A percentile compares a stretch with the other conserved stretches of the same genome.
Conservation (phyloP, 2,329 filamentous ascomycete genomes). For the Monosporascus sp. region DNA sequence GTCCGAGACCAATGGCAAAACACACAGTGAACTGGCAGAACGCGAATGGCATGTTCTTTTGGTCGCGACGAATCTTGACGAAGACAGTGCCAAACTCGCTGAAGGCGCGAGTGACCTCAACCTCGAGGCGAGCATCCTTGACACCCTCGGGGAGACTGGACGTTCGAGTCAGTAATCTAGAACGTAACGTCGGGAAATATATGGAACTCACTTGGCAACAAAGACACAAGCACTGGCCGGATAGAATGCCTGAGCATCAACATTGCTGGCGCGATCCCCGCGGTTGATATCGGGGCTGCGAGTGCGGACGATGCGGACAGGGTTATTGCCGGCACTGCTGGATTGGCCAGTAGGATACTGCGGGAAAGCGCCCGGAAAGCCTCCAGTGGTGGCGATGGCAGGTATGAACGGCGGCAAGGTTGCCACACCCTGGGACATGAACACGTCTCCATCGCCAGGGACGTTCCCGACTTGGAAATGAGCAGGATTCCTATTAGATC, state of each 20-base stretch:
- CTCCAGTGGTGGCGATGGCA: neutral
- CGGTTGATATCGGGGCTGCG: slow-evolving; percentile 7
- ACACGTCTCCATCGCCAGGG: slow-evolving; percentile 13
- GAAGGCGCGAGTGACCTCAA: slow-evolving; percentile 49
- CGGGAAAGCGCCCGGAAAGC: slow-evolving; percentile 8
- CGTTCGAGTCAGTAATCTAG: slow-evolving; percentile 8
- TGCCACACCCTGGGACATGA: slow-evolving; percentile 3
- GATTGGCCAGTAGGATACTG: neutral
- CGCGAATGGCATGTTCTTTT: slow-evolving; percentile 55
- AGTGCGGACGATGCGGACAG: slow-evolving; percentile 2
- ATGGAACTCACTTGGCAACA: slow-evolving; percentile 56
- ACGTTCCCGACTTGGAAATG: slow-evolving; percentile 11
- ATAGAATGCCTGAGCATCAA: slow-evolving; percentile 49
- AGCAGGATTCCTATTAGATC: slow-evolving; percentile 1
- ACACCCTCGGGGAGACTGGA: slow-evolving; percentile 46
- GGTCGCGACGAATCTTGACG: slow-evolving; percentile 60
- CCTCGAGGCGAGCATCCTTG: slow-evolving; percentile 46
- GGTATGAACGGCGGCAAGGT: neutral
- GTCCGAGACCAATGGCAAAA: slow-evolving; percentile 1
- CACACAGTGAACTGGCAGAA: slow-evolving; percentile 60
- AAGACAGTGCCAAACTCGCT: slow-evolving; percentile 51
- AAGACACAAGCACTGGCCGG: slow-evolving; percentile 57
- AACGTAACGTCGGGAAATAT: neutral
- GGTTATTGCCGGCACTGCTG: neutral
- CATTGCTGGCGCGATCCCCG: slow-evolving; percentile 21